A percentile compares a stretch with the other conserved stretches of the same genome.
These are phyloP conservation scores for Skeletonema costatum DNA, from an alignment of 108 stramenopile species.

Conservation along the genomic window DNA sequence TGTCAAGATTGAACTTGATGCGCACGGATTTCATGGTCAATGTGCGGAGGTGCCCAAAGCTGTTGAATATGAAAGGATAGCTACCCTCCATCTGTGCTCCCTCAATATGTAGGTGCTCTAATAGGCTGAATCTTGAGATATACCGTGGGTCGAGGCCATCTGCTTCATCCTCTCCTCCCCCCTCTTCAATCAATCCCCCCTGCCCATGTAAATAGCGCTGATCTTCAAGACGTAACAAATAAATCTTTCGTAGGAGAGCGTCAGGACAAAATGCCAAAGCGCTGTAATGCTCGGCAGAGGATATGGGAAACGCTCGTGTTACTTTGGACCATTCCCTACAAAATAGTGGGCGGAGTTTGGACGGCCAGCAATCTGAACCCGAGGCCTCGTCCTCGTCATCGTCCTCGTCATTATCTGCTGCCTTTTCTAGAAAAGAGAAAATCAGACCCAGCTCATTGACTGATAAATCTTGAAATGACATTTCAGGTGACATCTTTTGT, in stretches of 20 bases:
- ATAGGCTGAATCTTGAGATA: background rate
- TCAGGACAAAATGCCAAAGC: conserved; percentile 5
- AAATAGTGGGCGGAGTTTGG: background rate
- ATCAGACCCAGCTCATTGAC: no score
- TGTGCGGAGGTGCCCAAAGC: background rate
- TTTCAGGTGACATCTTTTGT: no score
- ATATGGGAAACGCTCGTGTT: background rate
- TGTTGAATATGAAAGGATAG: conserved; percentile 7
- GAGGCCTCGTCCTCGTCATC: no score
- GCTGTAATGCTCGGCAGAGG: background rate
- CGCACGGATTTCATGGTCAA: background rate
- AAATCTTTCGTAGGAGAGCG: background rate
- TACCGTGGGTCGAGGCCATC: no score
- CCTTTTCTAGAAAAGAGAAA: no score
- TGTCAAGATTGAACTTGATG: background rate
- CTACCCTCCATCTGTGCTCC: background rate
- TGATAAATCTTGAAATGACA: no score
- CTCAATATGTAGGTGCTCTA: background rate
- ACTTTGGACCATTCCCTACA: conserved; percentile 1
- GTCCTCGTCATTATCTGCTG: no score
- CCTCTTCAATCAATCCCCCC: no score
- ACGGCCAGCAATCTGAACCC: background rate
- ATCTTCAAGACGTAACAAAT: background rate
- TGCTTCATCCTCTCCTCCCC: no score
- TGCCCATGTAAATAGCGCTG: no score